Evolutionary conservation across 1,284 basidiomycete genomes (phyloP).

Genomic region (Ceratobasidium sp.): DNA sequence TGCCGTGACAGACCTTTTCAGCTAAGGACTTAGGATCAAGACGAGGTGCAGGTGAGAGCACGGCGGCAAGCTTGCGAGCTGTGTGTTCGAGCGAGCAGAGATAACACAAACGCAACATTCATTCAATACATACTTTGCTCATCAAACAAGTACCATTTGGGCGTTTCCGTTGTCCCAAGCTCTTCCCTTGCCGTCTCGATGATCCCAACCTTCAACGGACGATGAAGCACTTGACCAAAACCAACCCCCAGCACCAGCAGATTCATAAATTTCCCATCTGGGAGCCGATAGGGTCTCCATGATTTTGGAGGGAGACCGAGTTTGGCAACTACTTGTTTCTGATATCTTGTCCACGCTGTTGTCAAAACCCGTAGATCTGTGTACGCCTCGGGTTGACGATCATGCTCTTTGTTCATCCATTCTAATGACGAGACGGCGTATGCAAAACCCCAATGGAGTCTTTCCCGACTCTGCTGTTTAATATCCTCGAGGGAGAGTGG

Average conservation of each 20-base stretch:
- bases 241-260: background rate
- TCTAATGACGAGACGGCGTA: background rate
- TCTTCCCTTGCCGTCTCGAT: background rate
- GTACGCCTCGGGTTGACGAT: background rate
- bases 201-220: background rate
- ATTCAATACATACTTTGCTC: background rate
- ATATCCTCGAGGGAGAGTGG: background rate
- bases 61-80: too few species aligned
- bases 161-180: background rate
- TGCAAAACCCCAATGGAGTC: conserved; percentile 1
- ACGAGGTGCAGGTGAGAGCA: background rate
- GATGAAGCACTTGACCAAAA: background rate
- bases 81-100: too few species aligned
- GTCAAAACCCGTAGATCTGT: background rate
- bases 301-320: background rate
- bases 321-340: background rate
- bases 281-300: background rate
- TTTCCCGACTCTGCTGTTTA: background rate
- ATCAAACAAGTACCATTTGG: background rate
- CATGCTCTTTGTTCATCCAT: background rate
- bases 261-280: background rate
- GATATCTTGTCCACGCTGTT: background rate
- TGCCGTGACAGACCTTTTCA: background rate
- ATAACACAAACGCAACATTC: background rate
- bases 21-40: background rate